phyloP scores from a whole-genome alignment of 2,329 filamentous ascomycete genomes.

The Lecanicillium sp. region DNA sequence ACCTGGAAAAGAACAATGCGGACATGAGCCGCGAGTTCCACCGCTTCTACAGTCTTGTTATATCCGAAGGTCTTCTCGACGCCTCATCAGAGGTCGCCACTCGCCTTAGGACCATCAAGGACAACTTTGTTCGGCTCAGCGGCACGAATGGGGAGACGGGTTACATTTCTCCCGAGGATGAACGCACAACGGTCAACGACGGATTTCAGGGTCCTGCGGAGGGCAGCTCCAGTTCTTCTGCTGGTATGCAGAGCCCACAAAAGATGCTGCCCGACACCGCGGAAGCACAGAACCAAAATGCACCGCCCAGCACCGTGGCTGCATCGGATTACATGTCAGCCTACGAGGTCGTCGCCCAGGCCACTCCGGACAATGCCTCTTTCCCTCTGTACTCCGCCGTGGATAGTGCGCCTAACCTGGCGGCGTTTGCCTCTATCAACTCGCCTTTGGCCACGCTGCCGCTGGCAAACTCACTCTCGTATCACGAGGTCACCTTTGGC shows the following conservation, averaged over 20 bases:
- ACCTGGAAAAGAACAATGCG: conserved; percentile 62
- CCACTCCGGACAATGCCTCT: conserved; percentile 47
- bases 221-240: conserved; percentile 3
- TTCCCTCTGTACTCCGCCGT: conserved; percentile 38
- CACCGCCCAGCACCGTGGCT: conserved; percentile 2
- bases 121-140: conserved; percentile 51
- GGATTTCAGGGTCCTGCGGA: neutral
- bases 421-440: conserved; percentile 11
- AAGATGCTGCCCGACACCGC: conserved; percentile 10
- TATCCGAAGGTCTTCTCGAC: conserved; percentile 52
- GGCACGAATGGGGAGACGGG: conserved; percentile 36
- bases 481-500: conserved; percentile 62
- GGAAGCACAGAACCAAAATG: neutral
- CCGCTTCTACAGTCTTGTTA: conserved; percentile 56
- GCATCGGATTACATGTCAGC: conserved; percentile 18
- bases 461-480: conserved; percentile 50
- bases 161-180: conserved; percentile 15
- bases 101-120: conserved; percentile 50
- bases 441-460: conserved; percentile 30
- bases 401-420: conserved; percentile 15
- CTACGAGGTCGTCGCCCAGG: conserved; percentile 46
- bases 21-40: conserved; percentile 69
- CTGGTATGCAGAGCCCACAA: conserved; percentile 1
- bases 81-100: conserved; percentile 50
- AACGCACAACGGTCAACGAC: conserved; percentile 5